Evolutionary conservation across 2,329 filamentous ascomycete genomes (phyloP).

Genomic region (Aspergillus pseudoviridinutans): DNA sequence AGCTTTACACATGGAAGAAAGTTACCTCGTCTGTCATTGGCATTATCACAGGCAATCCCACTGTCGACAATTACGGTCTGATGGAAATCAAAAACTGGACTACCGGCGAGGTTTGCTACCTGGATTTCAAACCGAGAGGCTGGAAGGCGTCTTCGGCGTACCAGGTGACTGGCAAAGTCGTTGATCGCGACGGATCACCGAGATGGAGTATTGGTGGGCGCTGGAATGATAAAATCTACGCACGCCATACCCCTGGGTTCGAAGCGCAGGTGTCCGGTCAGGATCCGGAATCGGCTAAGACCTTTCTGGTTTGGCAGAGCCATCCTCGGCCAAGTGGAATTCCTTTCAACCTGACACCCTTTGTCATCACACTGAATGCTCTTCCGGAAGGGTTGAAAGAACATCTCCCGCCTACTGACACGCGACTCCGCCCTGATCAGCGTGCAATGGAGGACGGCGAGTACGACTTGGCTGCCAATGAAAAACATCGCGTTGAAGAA

Average conservation of each 20-base stretch:
- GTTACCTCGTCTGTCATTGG: constrained; percentile 96
- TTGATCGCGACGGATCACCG: constrained; percentile 73
- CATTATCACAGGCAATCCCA: constrained; percentile 94
- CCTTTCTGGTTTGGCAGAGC: constrained; percentile 90
- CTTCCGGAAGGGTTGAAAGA: constrained; percentile 75
- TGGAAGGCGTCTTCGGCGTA: constrained; percentile 95
- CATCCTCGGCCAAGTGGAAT: constrained; percentile 76
- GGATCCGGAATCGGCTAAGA: constrained; percentile 60
- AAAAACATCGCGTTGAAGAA: constrained; percentile 94
- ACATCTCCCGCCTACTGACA: constrained; percentile 86
- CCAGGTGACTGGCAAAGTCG: constrained; percentile 79
- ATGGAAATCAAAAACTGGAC: constrained; percentile 99
- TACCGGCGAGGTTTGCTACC: constrained; percentile 80
- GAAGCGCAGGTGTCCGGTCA: constrained; percentile 59
- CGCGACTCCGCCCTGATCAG: constrained; percentile 87
- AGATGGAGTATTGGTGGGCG: constrained; percentile 86
- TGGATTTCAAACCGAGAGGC: constrained; percentile 92
- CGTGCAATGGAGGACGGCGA: constrained; percentile 98
- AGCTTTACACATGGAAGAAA: constrained; percentile 98
- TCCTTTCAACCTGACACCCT: constrained; percentile 95
- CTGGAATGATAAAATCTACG: constrained; percentile 98
- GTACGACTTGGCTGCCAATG: constrained; percentile 86
- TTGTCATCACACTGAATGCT: constrained; percentile 91
- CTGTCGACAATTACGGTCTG: constrained; percentile 93
- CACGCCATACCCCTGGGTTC: constrained; percentile 84